A percentile compares a stretch with the other conserved stretches of the same genome.
Evolutionary conservation across 1,284 basidiomycete genomes (phyloP).

Genomic region (Pseudozyma hubeiensis): DNA sequence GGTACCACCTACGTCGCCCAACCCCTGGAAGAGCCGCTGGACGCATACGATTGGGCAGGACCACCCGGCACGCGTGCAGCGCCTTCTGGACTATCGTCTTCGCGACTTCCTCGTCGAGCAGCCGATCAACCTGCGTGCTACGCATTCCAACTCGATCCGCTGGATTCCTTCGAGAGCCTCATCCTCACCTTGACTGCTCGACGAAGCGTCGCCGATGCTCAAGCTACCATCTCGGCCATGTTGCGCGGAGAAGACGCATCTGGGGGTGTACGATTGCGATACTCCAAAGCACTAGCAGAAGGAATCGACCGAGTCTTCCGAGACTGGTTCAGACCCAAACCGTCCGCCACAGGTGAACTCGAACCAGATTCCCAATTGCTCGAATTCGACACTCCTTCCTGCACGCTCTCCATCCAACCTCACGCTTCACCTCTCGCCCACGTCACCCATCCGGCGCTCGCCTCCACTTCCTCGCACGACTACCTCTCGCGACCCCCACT

Average conservation of each 20-base stretch:
- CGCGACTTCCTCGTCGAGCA: conserved; percentile 7
- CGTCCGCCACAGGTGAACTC: background rate
- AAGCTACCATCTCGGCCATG: conserved; percentile 21
- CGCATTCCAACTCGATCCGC: conserved; percentile 57
- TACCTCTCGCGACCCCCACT: conserved; percentile 47
- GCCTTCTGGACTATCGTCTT: conserved; percentile 3
- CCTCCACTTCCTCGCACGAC: conserved; percentile 36
- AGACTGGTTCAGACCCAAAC: conserved; percentile 50
- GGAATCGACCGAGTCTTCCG: conserved; percentile 57
- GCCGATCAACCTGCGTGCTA: conserved; percentile 40
- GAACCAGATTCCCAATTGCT: conserved; percentile 22
- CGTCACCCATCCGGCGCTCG: conserved; percentile 42
- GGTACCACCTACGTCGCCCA: conserved; percentile 1
- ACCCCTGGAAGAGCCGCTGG: conserved; percentile 27
- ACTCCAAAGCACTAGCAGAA: conserved; percentile 52
- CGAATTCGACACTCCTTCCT: conserved; percentile 55
- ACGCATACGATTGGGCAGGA: conserved; percentile 55
- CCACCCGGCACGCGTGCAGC: conserved; percentile 28
- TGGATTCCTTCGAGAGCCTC: conserved; percentile 58
- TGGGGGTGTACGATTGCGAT: conserved; percentile 31
- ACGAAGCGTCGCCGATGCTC: conserved; percentile 17
- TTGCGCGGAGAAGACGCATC: conserved; percentile 21
- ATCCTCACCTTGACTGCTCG: conserved; percentile 50
- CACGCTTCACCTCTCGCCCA: conserved; percentile 30
- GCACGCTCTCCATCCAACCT: conserved; percentile 51